These are phyloP conservation scores for Verbascum thapsus DNA, from an alignment of 257 asterid species.

Conservation along the genomic window DNA sequence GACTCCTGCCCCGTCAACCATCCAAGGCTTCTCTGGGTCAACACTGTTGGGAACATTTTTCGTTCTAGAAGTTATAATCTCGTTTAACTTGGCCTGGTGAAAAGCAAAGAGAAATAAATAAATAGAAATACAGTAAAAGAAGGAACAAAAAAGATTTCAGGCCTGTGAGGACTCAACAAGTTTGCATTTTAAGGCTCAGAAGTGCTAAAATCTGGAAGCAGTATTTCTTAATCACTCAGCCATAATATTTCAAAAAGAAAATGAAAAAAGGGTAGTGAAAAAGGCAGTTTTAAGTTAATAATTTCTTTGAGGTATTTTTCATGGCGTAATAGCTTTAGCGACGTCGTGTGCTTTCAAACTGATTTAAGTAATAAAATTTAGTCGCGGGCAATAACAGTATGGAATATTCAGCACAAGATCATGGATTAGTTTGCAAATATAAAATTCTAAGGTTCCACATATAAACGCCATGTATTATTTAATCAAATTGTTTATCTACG, in stretches of 20 bases:
- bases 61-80: constrained; percentile 67
- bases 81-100: constrained; percentile 77
- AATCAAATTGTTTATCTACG: too few species aligned
- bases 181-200: neutral
- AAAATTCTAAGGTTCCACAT: neutral
- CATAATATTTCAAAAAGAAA: neutral
- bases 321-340: neutral
- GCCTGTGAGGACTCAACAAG: neutral
- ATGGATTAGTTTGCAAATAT: neutral
- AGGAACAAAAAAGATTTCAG: constrained; percentile 10
- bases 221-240: neutral
- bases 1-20: constrained; percentile 93
- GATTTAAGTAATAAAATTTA: neutral
- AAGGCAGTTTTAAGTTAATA: neutral
- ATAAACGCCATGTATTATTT: too few species aligned
- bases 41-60: constrained; percentile 35
- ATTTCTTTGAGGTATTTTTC: too few species aligned
- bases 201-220: neutral
- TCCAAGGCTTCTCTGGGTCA: constrained; percentile 73
- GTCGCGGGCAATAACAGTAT: constrained; percentile 2
- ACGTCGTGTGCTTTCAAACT: neutral
- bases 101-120: constrained; percentile 7
- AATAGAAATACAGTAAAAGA: neutral
- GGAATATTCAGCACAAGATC: neutral
- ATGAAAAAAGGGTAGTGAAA: neutral